Base-by-base conservation (phyloP, 306 rosid species). In the Coriaria nepalensis region DNA sequence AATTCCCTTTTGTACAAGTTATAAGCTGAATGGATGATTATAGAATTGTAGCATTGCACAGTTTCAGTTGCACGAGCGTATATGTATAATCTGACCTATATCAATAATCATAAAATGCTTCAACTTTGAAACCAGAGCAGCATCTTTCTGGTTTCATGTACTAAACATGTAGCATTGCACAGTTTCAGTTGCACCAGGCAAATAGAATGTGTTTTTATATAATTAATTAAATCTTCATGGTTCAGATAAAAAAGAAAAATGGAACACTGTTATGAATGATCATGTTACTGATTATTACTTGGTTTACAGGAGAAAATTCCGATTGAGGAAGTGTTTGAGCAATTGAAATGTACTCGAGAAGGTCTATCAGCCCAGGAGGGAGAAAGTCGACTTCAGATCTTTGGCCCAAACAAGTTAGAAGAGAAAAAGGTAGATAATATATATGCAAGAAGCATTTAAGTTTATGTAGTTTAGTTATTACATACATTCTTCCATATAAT, bases 331-430 rank as follows among this genome's bases (percentile, higher is more conserved):
- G 97, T 88, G 63, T 88, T 88, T 12, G 90, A 62, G 53, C 93
- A 84, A 56, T 13, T 88, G 73, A 88, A 88, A 81, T 88, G 97
- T 59, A 37, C 83, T 45, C 71, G 39, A 49, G 97, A 84, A 69
- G 97, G 97, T 49, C 65, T 88, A 47, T 43, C 77, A 50, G 13
- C 75, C 0, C 76, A 61, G 8, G 97, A 88, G 68, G 97, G 97
- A 65, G 86, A 65, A 63, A 64, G 62, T 52, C 73, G 97, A 69
- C 86, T 88, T 42, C 77, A 68, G 47, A 81, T 88, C 40, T 88
- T 88, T 45, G 97, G 97, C 14, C 97, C 95, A 57, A 88, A 88
- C 95, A 88, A 81, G 67, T 75, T 88, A 53, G 97, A 88, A 60
- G 97, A 88, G 84, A 88, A 84, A 63, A 88, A 84, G 90, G 97